Base-by-base conservation (phyloP, 805 yeast species). In the Suhomyces sp. region DNA sequence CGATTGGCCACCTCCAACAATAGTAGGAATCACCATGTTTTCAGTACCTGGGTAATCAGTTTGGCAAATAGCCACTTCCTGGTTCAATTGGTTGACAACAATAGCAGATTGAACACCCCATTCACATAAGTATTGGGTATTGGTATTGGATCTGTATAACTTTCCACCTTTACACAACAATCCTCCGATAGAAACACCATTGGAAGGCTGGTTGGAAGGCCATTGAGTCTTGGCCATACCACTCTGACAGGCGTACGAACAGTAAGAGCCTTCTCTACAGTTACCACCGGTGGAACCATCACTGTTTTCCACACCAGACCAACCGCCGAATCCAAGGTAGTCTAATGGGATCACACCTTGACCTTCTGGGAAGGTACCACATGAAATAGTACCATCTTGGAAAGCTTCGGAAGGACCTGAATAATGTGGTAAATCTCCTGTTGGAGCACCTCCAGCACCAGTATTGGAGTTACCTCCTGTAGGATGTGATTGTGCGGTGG, bases 31-130 rank as follows among this genome's bases (percentile, higher is more conserved):
- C 49, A 82, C 95, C 98, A 91, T 93, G 77, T 88, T 88, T 74
- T 91, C 98, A 47, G 96, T 83, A 71, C 98, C 98, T 58, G 98
- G 98, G 79, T 91, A 91, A 65, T 91, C 98, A 44, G 98, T 91
- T 74, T 97, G 85, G 77, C 98, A 93, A 55, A 93, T 68, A 41
- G 98, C 91, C 52, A 91, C 88, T 35, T 74, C 73, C 41, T 82
- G 59, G 47, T 62, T 56, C 40, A 86, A 65, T 51, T 84, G 71
- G 52, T 79, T 77, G 40, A 72, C 83, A 50, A 84, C 90, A 35
- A 63, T 57, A 31, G 95, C 95, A 34, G 81, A 62, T 36, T 78
- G 71, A 23, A 57, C 65, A 58, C 96, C 98, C 91, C 95, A 85
- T 57, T 74, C 87, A 75, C 98, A 91, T 56, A 91, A 76, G 69